Base-by-base conservation (phyloP, 768 basidiomycete species). In the Podaxis sp. region DNA sequence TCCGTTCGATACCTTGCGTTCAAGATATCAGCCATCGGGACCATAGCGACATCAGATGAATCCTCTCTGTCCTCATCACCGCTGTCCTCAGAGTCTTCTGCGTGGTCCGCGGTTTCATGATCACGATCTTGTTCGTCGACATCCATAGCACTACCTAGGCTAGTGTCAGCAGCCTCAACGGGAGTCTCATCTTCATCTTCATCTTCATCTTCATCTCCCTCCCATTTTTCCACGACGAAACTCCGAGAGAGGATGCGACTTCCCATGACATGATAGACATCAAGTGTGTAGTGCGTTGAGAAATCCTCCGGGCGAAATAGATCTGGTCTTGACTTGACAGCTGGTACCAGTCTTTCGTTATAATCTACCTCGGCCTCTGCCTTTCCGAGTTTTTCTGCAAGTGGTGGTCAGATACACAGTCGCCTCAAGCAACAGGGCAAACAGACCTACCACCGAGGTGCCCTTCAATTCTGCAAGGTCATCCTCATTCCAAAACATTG, bases 11-110 rank as follows among this genome's bases (percentile, higher is more conserved):
- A 92, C 57, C 88, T 84, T 11, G 96, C 97, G 69, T 99, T 99
- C 54, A 99, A 77, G 78, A 98, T 86, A 74, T 99, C 97, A 2
- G 97, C 97, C 78, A 98, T 87, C 0, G 96, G 96, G 3, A 98
- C 91, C 94, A 98, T 95, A 2, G 91, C 86, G 9, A 92, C 85
- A 64, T 90, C 85, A 9, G 82, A 80, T 5, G 83, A 76, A 62
- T 86, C 83, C 3, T 73, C 77, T 1, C 83, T 83, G 17, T 85
- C 82, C 3, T 82, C 82, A 12, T 68, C 66, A 9, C 76, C 56
- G 37, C 57, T 70, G 66, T 71, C 74, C 68, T 76, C 76, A 2
- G 73, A 73, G 22, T 80, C 82, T 2, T 80, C 78, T 12, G 77
- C 78, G 4, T 68, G 69, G 1, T 73, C 78, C 19, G 75, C 77